Conservation (phyloP, 2,329 filamentous ascomycete species). For the Aspergillus versicolor region DNA sequence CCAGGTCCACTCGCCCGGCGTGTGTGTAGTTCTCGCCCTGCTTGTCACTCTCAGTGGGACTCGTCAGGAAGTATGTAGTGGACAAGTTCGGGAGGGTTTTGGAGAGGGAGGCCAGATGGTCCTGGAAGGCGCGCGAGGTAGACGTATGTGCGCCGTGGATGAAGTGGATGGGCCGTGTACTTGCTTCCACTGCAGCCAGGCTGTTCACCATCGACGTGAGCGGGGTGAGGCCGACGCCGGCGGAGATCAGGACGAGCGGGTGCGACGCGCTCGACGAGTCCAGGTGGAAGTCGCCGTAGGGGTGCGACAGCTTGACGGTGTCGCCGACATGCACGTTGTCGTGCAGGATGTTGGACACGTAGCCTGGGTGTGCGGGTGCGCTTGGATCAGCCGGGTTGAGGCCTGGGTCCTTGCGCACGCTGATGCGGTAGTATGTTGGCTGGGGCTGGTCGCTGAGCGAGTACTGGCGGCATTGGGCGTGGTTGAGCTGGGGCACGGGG, state of each 20-base stretch:
- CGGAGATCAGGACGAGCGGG: slow-evolving; percentile 62
- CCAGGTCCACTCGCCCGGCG: slow-evolving; percentile 59
- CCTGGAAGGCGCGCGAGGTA: slow-evolving; percentile 52
- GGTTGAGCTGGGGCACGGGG: slow-evolving; percentile 58
- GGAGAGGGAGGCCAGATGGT: slow-evolving; percentile 50
- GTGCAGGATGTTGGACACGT: slow-evolving; percentile 70
- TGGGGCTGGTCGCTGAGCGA: slow-evolving; percentile 67
- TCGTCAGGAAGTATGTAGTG: slow-evolving; percentile 59
- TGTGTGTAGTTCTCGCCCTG: slow-evolving; percentile 60
- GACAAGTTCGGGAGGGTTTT: slow-evolving; percentile 48
- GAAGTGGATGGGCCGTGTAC: slow-evolving; percentile 56
- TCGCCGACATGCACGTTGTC: slow-evolving; percentile 62
- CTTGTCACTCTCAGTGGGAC: slow-evolving; percentile 47
- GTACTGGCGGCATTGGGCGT: slow-evolving; percentile 69
- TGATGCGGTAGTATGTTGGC: slow-evolving; percentile 66
- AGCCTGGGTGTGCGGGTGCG: slow-evolving; percentile 57
- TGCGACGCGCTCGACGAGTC: slow-evolving; percentile 33
- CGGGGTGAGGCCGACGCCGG: slow-evolving; percentile 61
- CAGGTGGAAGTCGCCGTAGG: slow-evolving; percentile 62
- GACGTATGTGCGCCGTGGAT: slow-evolving; percentile 57
- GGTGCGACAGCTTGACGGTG: slow-evolving; percentile 64
- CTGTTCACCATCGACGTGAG: slow-evolving; percentile 60
- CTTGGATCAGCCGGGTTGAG: slow-evolving; percentile 46
- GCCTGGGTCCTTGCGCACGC: slow-evolving; percentile 66
- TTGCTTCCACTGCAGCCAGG: slow-evolving; percentile 42